Base-by-base conservation (phyloP, 441 rosid genomes). In the Syzygium syzygioides region DNA sequence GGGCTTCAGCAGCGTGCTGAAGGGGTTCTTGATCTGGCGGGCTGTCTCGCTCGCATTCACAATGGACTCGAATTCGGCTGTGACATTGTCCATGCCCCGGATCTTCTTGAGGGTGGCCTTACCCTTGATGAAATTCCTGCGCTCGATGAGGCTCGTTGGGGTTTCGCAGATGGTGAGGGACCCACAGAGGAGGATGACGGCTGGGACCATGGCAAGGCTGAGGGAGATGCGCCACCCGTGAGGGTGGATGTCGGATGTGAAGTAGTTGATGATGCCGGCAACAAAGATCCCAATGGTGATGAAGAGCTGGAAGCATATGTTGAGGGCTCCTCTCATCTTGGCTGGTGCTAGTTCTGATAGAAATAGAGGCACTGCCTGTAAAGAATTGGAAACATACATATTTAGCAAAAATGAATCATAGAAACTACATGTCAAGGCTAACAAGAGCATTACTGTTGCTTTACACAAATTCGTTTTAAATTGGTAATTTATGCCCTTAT, bases 151-250 rank as follows among this genome's bases (percentile, higher is more conserved):
- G 55, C 79, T 64, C 10, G 76, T 86, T 15, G 87, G 87, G 79
- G 79, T 86, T 41, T 86, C 87, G 32, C 76, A 64, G 54, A 86
- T 57, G 87, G 52, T 34, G 13, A 86, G 30, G 55, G 87, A 86
- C 25, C 87, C 87, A 4, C 62, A 20, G 17, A 64, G 15, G 76
- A 86, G 68, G 54, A 86, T 37, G 14, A 28, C 1, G 50, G 87
- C 87, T 1, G 87, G 87, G 50, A 60, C 55, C 23, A 52, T 30
- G 37, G 87, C 87, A 6, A 86, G 28, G 80, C 87, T 79, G 0
- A 86, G 87, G 37, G 87, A 86, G 87, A 86, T 50, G 54, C 87
- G 60, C 87, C 87, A 86, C 23, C 87, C 87, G 7, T 64, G 26
- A 23, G 76, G 76, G 50, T 60, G 68, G 87, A 86, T 28, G 18